phyloP scores from a whole-genome alignment of 208 protist species.

The Wallacemonas sp. region DNA sequence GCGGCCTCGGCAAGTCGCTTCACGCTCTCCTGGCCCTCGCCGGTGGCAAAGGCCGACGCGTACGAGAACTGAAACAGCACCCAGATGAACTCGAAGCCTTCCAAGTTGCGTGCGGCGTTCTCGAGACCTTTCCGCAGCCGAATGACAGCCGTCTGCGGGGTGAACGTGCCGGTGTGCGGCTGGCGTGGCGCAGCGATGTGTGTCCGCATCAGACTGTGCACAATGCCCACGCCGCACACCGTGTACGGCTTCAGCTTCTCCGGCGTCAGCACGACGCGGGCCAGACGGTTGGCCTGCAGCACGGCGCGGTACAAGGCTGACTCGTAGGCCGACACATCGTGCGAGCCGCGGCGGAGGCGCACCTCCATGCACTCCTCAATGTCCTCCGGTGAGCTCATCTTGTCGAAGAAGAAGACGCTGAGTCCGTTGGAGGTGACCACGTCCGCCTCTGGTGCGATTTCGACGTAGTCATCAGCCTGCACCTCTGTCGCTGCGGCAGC shows the following conservation, averaged over 20 bases:
- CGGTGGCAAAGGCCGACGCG: slow-evolving; percentile 60
- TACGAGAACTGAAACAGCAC: slow-evolving; percentile 91
- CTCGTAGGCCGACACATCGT: slow-evolving; percentile 83
- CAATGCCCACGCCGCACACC: slow-evolving; percentile 81
- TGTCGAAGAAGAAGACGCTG: slow-evolving; percentile 87
- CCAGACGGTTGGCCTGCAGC: slow-evolving; percentile 65
- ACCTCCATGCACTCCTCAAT: slow-evolving; percentile 67
- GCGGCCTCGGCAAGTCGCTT: slow-evolving; percentile 21
- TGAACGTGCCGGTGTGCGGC: slow-evolving; percentile 72
- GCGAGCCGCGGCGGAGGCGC: slow-evolving; percentile 53
- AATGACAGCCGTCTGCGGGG: slow-evolving; percentile 85
- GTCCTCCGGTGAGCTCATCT: slow-evolving; percentile 68
- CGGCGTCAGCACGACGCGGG: slow-evolving; percentile 67
- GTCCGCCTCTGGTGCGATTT: slow-evolving; percentile 19
- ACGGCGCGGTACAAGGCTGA: slow-evolving; percentile 64
- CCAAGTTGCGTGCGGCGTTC: slow-evolving; percentile 81
- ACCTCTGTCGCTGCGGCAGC: background rate
- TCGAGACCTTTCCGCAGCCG: slow-evolving; percentile 74
- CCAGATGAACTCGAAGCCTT: slow-evolving; percentile 90
- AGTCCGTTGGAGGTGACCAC: slow-evolving; percentile 52
- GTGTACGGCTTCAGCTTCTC: slow-evolving; percentile 71
- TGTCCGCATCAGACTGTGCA: slow-evolving; percentile 83
- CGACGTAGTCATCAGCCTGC: slow-evolving; percentile 3
- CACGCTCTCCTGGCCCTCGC: slow-evolving; percentile 50
- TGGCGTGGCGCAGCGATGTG: slow-evolving; percentile 84